Evolutionary conservation across 1,139 yeast genomes (phyloP).

Genomic region (Candida neerlandica): DNA sequence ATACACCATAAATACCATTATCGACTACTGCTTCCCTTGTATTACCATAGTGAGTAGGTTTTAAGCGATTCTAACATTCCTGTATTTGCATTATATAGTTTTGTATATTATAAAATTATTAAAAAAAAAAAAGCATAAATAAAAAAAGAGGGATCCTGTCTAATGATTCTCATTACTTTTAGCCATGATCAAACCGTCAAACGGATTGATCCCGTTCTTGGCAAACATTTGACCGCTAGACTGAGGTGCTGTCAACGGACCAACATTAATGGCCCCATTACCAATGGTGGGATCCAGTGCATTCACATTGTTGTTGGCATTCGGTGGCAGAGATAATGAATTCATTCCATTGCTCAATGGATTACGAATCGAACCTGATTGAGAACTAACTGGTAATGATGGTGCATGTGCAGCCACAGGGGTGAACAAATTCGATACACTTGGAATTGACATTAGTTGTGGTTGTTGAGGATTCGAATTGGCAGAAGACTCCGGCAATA

Average conservation of each 20-base stretch:
- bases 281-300: constrained; percentile 10
- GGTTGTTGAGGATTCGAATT: constrained; percentile 10
- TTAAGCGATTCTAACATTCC: not conserved
- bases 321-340: constrained; percentile 7
- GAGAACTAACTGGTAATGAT: constrained; percentile 18
- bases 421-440: constrained; percentile 37
- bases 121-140: not conserved
- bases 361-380: constrained; percentile 30
- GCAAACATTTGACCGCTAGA: constrained; percentile 39
- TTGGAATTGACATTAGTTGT: constrained; percentile 6
- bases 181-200: constrained; percentile 44
- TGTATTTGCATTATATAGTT: not conserved
- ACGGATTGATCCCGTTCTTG: constrained; percentile 43
- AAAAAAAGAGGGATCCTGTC: not conserved
- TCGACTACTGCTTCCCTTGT: not conserved
- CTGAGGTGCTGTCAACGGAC: constrained; percentile 37
- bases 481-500: constrained; percentile 27
- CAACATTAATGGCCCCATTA: constrained; percentile 8
- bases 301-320: constrained; percentile 22
- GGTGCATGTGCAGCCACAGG: constrained; percentile 35
- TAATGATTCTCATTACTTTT: constrained; percentile 11
- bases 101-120: not conserved
- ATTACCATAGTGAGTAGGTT: too few species aligned
- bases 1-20: too few species aligned
- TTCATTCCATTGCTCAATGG: constrained; percentile 22